Conservation (phyloP, 345 rosid species). For the Schrenkiella parvula region DNA sequence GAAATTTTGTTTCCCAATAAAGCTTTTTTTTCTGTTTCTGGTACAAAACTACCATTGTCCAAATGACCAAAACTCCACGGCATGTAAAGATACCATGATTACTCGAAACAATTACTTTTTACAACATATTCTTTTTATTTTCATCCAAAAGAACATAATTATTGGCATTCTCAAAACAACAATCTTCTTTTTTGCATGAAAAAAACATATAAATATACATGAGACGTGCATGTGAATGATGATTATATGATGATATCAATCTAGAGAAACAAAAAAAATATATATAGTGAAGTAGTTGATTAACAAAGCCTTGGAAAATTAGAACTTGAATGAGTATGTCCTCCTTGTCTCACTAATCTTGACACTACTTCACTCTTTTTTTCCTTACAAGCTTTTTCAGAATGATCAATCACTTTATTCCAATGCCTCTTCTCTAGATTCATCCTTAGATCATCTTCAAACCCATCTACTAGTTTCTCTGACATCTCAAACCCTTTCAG, state of each 20-base stretch:
- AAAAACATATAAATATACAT: background rate
- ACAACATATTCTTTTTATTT: background rate
- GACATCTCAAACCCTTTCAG: constrained; percentile 28
- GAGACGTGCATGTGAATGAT: background rate
- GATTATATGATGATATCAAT: background rate
- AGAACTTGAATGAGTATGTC: constrained; percentile 20
- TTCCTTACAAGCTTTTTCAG: constrained; percentile 54
- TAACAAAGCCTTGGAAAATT: constrained; percentile 58
- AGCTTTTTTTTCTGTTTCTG: background rate
- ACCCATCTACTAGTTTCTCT: constrained; percentile 9
- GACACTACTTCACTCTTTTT: constrained; percentile 60
- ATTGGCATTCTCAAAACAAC: constrained; percentile 2
- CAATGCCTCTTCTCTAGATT: constrained; percentile 21
- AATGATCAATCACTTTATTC: constrained; percentile 17
- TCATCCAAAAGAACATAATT: background rate
- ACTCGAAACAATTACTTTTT: background rate
- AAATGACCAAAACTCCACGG: constrained; percentile 3
- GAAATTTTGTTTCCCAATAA: background rate
- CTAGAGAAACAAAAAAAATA: background rate
- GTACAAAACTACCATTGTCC: background rate
- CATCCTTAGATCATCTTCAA: constrained; percentile 39
- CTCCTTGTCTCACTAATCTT: constrained; percentile 40
- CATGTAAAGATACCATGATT: background rate
- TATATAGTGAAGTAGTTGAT: background rate
- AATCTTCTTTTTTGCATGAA: background rate